Evolutionary conservation across 164 flowering plant species (phyloP), one percentile per base, ranked within the genome.

Genomic region (Cinnamomum chago): DNA sequence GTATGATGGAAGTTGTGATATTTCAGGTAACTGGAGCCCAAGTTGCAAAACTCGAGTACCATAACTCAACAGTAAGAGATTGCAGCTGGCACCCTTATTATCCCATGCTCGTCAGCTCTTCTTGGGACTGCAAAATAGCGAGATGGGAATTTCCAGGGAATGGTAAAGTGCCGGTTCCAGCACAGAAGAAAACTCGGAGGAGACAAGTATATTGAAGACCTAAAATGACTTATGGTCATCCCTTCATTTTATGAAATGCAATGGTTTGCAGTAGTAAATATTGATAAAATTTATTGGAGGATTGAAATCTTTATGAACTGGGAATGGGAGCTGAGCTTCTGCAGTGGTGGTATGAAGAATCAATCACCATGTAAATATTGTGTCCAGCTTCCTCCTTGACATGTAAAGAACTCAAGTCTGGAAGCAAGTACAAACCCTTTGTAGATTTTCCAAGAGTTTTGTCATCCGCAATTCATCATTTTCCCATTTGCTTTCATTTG

Each of bases 1-100:
- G 40, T 25, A 22, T 67, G 69, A 24, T 28, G 20, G 50, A 27
- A n/a, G 60, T 55, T 68, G 12, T 65, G 3, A 25, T 2, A 2
- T 71, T 40, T 93, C 71, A 93, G 98, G 84, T 90, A 35, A 90
- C 79, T 70, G 97, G 95, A 70, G 87, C 77, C 25, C 85, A 77
- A 79, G 90, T 90, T 30, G 93, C 88, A 3, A 85, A 75, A 68
- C 87, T 91, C 3, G 76, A 76, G 65, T 80, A 88, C 81, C 97
- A 91, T 69, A 73, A 58, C 22, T 76, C 90, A 40, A 80, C 89
- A 0, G 92, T 93, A 18, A 88, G 98, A 79, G 98, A 91, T 72
- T 93, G 97, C 70, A 88, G 88, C 73, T 91, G 98, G 98, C 96
- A 93, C 75, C 98, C 98, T 1, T 40, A 51, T 64, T 85, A 89